Conservation (phyloP, 345 rosid species). For the Lagerstroemia speciosa region DNA sequence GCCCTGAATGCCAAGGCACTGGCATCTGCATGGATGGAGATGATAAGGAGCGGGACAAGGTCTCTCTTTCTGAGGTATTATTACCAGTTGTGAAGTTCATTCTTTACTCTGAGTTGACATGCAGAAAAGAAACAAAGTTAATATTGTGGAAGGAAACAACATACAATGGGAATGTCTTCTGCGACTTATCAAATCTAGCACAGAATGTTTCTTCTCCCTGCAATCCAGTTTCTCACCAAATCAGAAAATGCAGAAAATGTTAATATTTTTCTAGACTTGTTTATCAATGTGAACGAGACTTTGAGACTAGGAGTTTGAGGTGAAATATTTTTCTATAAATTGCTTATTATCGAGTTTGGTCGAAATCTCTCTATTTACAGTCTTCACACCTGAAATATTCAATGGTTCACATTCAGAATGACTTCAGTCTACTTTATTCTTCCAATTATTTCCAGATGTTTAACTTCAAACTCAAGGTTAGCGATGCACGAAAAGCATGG, state of each 20-base stretch:
- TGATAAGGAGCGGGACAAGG: conserved; percentile 47
- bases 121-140: neutral
- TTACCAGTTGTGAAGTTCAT: neutral
- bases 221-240: neutral
- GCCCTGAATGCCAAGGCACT: conserved; percentile 96
- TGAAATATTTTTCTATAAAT: neutral
- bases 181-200: neutral
- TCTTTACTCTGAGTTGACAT: neutral
- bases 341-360: neutral
- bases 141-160: neutral
- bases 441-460: conserved; percentile 48
- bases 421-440: neutral
- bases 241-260: neutral
- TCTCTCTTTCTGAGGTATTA: conserved; percentile 77
- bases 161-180: neutral
- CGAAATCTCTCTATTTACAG: neutral
- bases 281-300: neutral
- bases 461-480: conserved; percentile 56
- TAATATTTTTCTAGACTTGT: neutral
- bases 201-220: neutral
- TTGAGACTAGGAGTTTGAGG: neutral
- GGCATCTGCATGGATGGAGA: conserved; percentile 49
- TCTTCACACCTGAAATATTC: neutral
- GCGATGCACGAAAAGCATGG: conserved; percentile 81
- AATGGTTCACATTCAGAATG: neutral